phyloP scores from a whole-genome alignment of 352 stramenopile species.

The Globisporangium irregulare region DNA sequence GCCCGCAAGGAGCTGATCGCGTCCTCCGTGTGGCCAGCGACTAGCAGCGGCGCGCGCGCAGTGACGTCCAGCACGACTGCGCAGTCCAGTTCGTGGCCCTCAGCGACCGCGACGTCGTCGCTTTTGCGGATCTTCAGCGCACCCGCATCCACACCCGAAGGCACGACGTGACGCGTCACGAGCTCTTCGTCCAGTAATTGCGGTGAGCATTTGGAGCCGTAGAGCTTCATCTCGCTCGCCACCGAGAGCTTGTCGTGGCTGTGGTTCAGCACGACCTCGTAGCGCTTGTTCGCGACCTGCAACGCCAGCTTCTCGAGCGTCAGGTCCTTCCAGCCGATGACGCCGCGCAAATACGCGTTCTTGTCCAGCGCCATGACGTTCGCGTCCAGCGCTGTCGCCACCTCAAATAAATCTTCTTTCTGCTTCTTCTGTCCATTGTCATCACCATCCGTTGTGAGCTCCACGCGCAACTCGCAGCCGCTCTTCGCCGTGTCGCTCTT shows the following conservation, averaged over 20 bases:
- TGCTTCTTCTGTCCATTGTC: not conserved
- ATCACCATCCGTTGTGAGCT: not conserved
- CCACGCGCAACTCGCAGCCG: constrained; percentile 18
- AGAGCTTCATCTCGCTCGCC: constrained; percentile 19
- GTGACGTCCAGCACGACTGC: constrained; percentile 19
- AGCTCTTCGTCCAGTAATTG: constrained; percentile 15
- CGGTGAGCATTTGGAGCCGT: constrained; percentile 16
- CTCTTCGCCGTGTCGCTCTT: constrained; percentile 7
- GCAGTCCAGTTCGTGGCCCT: constrained; percentile 18
- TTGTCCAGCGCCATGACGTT: constrained; percentile 18
- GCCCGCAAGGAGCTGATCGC: constrained; percentile 11
- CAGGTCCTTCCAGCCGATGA: constrained; percentile 15
- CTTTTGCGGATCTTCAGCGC: constrained; percentile 2
- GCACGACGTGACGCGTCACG: constrained; percentile 17
- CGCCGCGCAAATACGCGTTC: constrained; percentile 13
- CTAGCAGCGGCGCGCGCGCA: constrained; percentile 12
- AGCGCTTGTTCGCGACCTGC: constrained; percentile 21
- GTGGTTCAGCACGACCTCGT: constrained; percentile 17
- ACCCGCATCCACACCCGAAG: constrained; percentile 13
- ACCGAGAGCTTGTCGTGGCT: not conserved
- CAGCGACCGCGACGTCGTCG: constrained; percentile 8
- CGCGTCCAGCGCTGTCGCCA: constrained; percentile 14
- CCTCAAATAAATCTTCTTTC: constrained; percentile 16
- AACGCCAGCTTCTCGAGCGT: constrained; percentile 23
- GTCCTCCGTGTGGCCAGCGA: constrained; percentile 2